Conservation (phyloP, 768 basidiomycete species). For the Leccinellum luteum region DNA sequence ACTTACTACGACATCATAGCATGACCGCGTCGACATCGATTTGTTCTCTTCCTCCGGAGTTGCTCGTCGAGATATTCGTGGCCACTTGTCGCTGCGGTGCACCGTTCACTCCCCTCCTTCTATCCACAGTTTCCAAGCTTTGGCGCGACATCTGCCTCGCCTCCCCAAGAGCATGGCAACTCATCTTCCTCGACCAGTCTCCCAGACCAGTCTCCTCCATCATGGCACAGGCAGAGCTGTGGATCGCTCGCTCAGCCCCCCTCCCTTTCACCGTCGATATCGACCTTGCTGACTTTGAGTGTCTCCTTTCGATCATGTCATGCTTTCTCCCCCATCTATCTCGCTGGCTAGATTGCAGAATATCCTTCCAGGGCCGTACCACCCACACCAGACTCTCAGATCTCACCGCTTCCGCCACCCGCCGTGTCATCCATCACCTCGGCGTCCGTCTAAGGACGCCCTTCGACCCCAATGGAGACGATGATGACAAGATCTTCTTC, state of each 20-base stretch:
- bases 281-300: constrained; percentile 44
- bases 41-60: constrained; percentile 50
- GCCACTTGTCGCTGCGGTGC: constrained; percentile 39
- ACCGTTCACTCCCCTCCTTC: constrained; percentile 45
- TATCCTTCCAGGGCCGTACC: constrained; percentile 37
- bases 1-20: not conserved
- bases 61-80: constrained; percentile 61
- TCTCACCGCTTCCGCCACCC: constrained; percentile 18
- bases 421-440: constrained; percentile 30
- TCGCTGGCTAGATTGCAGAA: constrained; percentile 55
- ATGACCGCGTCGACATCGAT: constrained; percentile 12
- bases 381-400: constrained; percentile 29
- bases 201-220: constrained; percentile 36
- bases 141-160: constrained; percentile 57
- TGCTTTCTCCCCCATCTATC: constrained; percentile 54
- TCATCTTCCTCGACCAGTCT: constrained; percentile 48
- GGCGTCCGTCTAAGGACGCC: constrained; percentile 23
- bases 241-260: constrained; percentile 51
- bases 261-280: constrained; percentile 57
- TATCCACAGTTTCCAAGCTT: constrained; percentile 53
- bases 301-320: constrained; percentile 60
- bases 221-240: constrained; percentile 49
- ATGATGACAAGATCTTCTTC: constrained; percentile 28
- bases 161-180: constrained; percentile 62
- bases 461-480: constrained; percentile 18